Percentiles rank a stretch among this genome's conserved stretches.
phyloP scores from a whole-genome alignment of 2,329 filamentous ascomycete species.

The Fusarium sp. region DNA sequence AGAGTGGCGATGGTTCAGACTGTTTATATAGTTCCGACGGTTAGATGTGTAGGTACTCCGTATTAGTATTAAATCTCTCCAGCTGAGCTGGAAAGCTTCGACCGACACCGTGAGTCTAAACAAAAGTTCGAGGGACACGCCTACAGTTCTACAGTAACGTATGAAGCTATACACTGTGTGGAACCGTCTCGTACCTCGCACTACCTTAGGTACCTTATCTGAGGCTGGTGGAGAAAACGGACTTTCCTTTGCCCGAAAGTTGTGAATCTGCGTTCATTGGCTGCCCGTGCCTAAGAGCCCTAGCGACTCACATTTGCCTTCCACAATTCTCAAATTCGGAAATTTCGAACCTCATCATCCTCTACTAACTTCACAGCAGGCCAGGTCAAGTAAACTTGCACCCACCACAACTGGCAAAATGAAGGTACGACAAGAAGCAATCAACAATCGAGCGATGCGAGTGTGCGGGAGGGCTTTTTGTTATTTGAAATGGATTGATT shows the following conservation, averaged over 20 bases:
- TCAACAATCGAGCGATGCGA: not conserved
- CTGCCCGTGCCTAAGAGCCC: slow-evolving; percentile 44
- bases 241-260: slow-evolving; percentile 36
- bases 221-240: not conserved
- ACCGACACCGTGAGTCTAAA: not conserved
- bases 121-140: not conserved
- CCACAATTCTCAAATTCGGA: slow-evolving; percentile 45
- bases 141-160: not conserved
- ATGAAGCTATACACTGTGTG: not conserved
- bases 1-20: not conserved
- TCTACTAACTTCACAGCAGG: slow-evolving; percentile 51
- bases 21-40: not conserved
- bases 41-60: not conserved
- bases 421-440: slow-evolving; percentile 50
- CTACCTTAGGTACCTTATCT: not conserved
- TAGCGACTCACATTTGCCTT: slow-evolving; percentile 53
- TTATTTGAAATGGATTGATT: not conserved
- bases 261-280: slow-evolving; percentile 45
- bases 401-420: slow-evolving; percentile 57
- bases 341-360: slow-evolving; percentile 46
- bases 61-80: not conserved
- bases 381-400: slow-evolving; percentile 55
- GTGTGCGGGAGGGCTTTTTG: not conserved
- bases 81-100: not conserved
- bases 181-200: slow-evolving; percentile 1